These are phyloP conservation scores for Xylaria polymorpha DNA, from an alignment of 2,329 filamentous ascomycete genomes.

Conservation along the genomic window DNA sequence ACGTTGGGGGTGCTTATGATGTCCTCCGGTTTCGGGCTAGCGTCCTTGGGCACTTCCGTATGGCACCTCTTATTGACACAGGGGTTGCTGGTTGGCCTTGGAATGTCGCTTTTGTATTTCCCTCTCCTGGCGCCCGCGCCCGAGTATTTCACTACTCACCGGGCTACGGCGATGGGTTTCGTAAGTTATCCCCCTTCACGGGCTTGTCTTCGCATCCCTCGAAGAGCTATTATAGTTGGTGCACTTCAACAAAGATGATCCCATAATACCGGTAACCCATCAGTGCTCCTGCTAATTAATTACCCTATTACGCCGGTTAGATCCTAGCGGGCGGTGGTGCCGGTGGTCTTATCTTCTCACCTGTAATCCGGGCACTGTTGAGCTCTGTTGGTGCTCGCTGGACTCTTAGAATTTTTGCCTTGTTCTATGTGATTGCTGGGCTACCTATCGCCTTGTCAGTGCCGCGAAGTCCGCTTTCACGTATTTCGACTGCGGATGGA, in stretches of 20 bases:
- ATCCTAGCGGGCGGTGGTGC: conserved; percentile 57
- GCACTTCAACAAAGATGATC: background rate
- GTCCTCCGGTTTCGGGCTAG: conserved; percentile 57
- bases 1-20: conserved; percentile 56
- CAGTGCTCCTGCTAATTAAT: conserved; percentile 31
- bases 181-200: conserved; percentile 42
- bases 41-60: conserved; percentile 51
- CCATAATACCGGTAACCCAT: background rate
- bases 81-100: conserved; percentile 57
- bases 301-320: conserved; percentile 22
- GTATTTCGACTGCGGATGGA: conserved; percentile 36
- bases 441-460: conserved; percentile 56
- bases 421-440: conserved; percentile 53
- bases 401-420: conserved; percentile 56
- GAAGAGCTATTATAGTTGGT: background rate
- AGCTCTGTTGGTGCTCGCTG: conserved; percentile 56
- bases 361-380: conserved; percentile 55
- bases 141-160: conserved; percentile 61
- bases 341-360: conserved; percentile 57
- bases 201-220: background rate
- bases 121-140: conserved; percentile 59
- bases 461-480: conserved; percentile 54
- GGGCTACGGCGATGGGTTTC: conserved; percentile 60
- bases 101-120: conserved; percentile 58
- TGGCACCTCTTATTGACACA: conserved; percentile 59